phyloP scores from a whole-genome alignment of 495 filamentous ascomycete genomes.

The Podospora pseudocomata region DNA sequence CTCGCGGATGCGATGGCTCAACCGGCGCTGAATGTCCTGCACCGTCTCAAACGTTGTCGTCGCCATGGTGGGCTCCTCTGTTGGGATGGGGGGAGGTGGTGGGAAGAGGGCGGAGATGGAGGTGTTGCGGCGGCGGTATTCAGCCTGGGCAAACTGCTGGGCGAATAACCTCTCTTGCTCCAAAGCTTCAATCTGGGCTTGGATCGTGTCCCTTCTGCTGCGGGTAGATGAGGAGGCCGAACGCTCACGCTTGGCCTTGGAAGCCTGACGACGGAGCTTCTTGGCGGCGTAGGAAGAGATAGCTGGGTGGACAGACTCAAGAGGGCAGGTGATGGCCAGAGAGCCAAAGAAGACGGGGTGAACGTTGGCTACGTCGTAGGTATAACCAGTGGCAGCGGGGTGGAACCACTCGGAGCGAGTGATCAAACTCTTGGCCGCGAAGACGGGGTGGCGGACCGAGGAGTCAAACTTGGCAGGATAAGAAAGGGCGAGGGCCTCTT shows the following conservation, averaged over 20 bases:
- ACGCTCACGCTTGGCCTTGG: conserved; percentile 18
- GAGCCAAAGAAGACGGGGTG: conserved; percentile 40
- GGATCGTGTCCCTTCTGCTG: conserved; percentile 19
- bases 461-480: conserved; percentile 28
- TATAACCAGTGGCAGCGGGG: conserved; percentile 37
- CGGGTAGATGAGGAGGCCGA: conserved; percentile 11
- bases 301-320: conserved; percentile 33
- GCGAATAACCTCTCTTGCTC: conserved; percentile 35
- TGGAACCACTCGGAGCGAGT: conserved; percentile 34
- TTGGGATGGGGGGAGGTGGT: conserved; percentile 2
- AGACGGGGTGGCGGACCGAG: conserved; percentile 39
- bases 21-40: conserved; percentile 23
- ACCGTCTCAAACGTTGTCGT: conserved; percentile 6
- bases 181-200: conserved; percentile 35
- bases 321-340: conserved; percentile 27
- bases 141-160: conserved; percentile 21
- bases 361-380: conserved; percentile 29
- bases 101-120: conserved; percentile 6
- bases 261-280: conserved; percentile 23
- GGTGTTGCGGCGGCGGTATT: conserved; percentile 22
- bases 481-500: conserved; percentile 29
- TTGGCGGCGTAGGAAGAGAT: conserved; percentile 24
- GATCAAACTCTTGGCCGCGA: conserved; percentile 31
- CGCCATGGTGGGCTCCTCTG: conserved; percentile 6
- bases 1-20: conserved; percentile 21